A percentile compares a stretch with the other conserved stretches of the same genome.
Evolutionary conservation across 805 yeast species (phyloP).

Genomic region (Zygosaccharomyces siamensis): DNA sequence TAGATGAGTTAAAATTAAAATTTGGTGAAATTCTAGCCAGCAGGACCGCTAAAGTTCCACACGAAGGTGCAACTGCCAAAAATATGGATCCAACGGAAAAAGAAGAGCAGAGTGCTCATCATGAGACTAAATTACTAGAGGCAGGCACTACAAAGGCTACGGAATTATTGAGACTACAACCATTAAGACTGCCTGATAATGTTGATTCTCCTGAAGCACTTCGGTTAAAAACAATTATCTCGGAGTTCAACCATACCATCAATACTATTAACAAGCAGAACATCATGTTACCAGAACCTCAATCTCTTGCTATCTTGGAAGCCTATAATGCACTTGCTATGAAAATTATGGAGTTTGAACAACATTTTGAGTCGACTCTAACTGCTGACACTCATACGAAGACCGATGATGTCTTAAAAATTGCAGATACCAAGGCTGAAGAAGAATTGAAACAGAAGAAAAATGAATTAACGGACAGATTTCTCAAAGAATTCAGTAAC

Average conservation of each 20-base stretch:
- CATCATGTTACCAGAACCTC: conserved; percentile 22
- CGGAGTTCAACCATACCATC: conserved; percentile 35
- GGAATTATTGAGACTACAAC: conserved; percentile 8
- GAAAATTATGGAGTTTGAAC: conserved; percentile 16
- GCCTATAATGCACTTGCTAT: conserved; percentile 15
- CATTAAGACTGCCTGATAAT: conserved; percentile 1
- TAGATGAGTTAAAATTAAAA: conserved; percentile 24
- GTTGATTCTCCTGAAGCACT: conserved; percentile 9
- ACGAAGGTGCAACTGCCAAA: conserved; percentile 11
- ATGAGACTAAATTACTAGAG: not conserved
- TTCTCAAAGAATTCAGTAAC: conserved; percentile 55
- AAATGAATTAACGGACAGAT: conserved; percentile 52
- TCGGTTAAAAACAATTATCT: conserved; percentile 17
- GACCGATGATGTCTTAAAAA: conserved; percentile 17
- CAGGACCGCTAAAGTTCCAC: conserved; percentile 20
- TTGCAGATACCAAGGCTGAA: conserved; percentile 24
- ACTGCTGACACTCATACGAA: conserved; percentile 13
- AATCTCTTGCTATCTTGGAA: conserved; percentile 13
- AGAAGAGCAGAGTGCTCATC: not conserved
- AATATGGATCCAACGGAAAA: conserved; percentile 5
- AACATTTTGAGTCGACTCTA: conserved; percentile 15
- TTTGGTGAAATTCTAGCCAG: conserved; percentile 24
- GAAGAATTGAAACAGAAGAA: conserved; percentile 39
- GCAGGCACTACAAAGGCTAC: not conserved
- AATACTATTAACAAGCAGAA: conserved; percentile 37